Base-by-base conservation (phyloP, 768 basidiomycete genomes). In the Lactifluus volemus region DNA sequence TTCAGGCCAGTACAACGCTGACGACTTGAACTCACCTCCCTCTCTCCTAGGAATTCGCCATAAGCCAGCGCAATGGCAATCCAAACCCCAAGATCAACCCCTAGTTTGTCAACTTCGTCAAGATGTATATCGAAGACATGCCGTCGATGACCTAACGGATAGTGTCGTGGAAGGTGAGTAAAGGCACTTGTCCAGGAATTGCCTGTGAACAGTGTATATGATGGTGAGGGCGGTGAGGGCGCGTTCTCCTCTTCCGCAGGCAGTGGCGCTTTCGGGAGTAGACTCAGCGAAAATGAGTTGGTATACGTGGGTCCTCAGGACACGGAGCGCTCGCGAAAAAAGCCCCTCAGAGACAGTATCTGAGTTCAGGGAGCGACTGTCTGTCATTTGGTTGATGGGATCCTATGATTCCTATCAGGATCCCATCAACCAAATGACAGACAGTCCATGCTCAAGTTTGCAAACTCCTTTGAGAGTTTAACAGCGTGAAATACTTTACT, bases 21-120 rank as follows among this genome's bases (percentile, higher is more conserved):
- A 53, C n/a, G n/a, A 10, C n/a, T 21, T n/a, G n/a, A 53, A 30
- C 84, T 63, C 64, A 89, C 90, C 76, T 90, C 89, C 67, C 88
- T 78, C 65, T 91, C 88, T 67, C 81, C 81, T 66, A 92, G 70
- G 67, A 89, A 92, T 61, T 88, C 88, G 14, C 89, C 71, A 69
- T 90, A 92, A 3, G 87, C 84, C 67, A 91, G 69, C 0, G 84
- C 84, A 45, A 88, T 75, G 0, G 87, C 81, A 49, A 92, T 77
- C 84, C 88, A 92, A 68, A 92, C 91, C 55, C 84, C 84, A 30
- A 80, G 79, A 51, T 89, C 86, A 30, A 92, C 81, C 12, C 89
- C 90, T 25, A 89, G 68, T 34, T 77, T 71, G n/a, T 74, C 71
- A 55, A 83, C 82, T 60, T 86, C 80, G 5, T 75, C 72, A 53